Base-by-base conservation (phyloP, 495 filamentous ascomycete species). In the Delitschia confertaspora region DNA sequence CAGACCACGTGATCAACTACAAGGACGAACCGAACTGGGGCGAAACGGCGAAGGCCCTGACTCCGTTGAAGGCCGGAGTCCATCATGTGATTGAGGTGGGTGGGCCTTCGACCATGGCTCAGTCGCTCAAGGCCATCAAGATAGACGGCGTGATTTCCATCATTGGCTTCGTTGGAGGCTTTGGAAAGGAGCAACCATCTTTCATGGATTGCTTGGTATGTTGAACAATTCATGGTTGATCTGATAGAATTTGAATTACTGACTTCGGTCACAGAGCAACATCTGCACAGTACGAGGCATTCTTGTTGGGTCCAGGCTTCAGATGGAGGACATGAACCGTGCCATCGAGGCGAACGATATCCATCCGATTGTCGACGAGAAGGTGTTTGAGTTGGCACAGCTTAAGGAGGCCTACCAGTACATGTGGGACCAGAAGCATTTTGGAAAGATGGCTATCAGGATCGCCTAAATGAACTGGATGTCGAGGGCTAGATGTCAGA, bases 381-480 rank as follows among this genome's bases (percentile, higher is more conserved):
- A 61, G 47, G 55, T 58, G 6, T 67, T 67, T 55, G 59, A 59
- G 27, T 41, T 65, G 5, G 49, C 43, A 19, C 38, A 63, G 29
- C 34, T 44, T 16, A 59, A 55, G 40, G 62, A 67, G n/a, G 70
- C 67, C 3, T 70, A 68, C 44, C 55, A 67, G 38, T 62, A 61
- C 42, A 45, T 81, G 78, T 85, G 73, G 76, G 75, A 69, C 25
- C 70, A 81, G 61, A 82, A 79, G 53, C 84, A 91, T 57, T 79
- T 87, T 51, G 84, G 83, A 18, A 89, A 88, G 68, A 47, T 87
- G 30, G 62, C 63, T 8, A 75, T 87, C 59, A 76, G 75, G 61
- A 80, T 87, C 3, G 53, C 42, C 14, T 56, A 51, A 22, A 20
- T n/a, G n/a, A n/a, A n/a, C n/a, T n/a, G n/a, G n/a, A n/a, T n/a